phyloP scores from a whole-genome alignment of 495 filamentous ascomycete species.

The Annulohypoxylon stygium region DNA sequence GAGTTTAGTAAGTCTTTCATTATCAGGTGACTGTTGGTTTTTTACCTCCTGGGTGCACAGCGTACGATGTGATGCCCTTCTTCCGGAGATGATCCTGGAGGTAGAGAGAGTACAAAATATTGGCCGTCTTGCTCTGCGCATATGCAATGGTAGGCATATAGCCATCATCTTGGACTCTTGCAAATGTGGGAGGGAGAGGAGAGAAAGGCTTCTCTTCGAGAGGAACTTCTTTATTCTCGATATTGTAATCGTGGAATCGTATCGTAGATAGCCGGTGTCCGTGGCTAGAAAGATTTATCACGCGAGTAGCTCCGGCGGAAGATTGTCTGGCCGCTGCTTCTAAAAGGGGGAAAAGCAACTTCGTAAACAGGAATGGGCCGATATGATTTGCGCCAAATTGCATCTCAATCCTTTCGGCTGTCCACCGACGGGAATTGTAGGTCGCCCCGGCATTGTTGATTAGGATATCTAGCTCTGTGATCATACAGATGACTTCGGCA shows the following conservation, averaged over 20 bases:
- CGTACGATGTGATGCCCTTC: conserved; percentile 56
- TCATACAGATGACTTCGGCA: conserved; percentile 53
- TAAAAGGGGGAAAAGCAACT: conserved; percentile 65
- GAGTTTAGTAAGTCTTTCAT: conserved; percentile 19
- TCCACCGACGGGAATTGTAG: conserved; percentile 52
- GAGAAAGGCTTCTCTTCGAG: conserved; percentile 55
- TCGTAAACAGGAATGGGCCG: conserved; percentile 70
- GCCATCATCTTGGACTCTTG: conserved; percentile 56
- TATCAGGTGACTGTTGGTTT: neutral
- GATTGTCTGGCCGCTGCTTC: conserved; percentile 52
- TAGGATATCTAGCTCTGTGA: conserved; percentile 65
- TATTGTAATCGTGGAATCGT: conserved; percentile 70
- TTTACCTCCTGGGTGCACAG: conserved; percentile 64
- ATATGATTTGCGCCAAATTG: conserved; percentile 72
- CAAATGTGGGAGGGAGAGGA: conserved; percentile 51
- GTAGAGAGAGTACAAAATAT: conserved; percentile 68
- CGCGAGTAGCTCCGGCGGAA: conserved; percentile 54
- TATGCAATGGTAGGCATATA: conserved; percentile 69
- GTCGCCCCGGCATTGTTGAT: conserved; percentile 68
- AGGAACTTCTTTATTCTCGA: conserved; percentile 57
- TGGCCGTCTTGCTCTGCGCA: conserved; percentile 71
- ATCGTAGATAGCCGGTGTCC: conserved; percentile 67
- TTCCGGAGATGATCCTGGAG: conserved; percentile 56
- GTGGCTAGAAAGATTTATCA: conserved; percentile 61
- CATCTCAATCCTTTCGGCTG: conserved; percentile 65